These are phyloP conservation scores for Ophiostoma novo-ulmi DNA, from an alignment of 2,329 filamentous ascomycete genomes.

Conservation along the genomic window DNA sequence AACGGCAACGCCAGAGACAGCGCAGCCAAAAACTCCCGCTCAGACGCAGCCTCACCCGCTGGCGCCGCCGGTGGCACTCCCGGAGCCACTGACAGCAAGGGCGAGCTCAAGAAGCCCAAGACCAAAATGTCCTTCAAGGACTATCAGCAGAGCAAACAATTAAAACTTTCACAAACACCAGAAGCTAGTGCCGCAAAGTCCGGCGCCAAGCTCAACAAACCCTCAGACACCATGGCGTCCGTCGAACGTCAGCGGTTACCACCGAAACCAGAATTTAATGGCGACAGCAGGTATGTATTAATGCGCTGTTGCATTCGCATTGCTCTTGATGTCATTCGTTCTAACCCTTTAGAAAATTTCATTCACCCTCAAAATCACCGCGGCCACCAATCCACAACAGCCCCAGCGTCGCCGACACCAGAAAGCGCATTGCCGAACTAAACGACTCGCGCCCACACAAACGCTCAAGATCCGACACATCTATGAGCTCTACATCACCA, in stretches of 20 bases:
- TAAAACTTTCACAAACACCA: slow-evolving; percentile 40
- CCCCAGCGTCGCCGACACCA: slow-evolving; percentile 39
- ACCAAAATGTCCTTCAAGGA: slow-evolving; percentile 52
- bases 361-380: slow-evolving; percentile 32
- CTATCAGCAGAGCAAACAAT: slow-evolving; percentile 52
- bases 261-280: slow-evolving; percentile 26
- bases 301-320: neutral
- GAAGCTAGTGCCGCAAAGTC: slow-evolving; percentile 36
- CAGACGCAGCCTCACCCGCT: slow-evolving; percentile 25
- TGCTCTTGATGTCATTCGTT: neutral
- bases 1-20: slow-evolving; percentile 28
- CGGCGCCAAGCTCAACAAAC: slow-evolving; percentile 20
- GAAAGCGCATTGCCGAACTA: slow-evolving; percentile 44
- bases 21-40: slow-evolving; percentile 21
- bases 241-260: slow-evolving; percentile 20
- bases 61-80: slow-evolving; percentile 26
- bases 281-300: slow-evolving; percentile 32
- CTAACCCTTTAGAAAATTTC: slow-evolving; percentile 31
- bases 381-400: slow-evolving; percentile 31
- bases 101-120: slow-evolving; percentile 31
- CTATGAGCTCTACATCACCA: slow-evolving; percentile 27
- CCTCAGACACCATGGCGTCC: slow-evolving; percentile 26
- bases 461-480: slow-evolving; percentile 40
- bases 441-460: slow-evolving; percentile 47
- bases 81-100: slow-evolving; percentile 29